These are phyloP conservation scores for Mycena floridula DNA, from an alignment of 768 basidiomycete genomes.

Conservation along the genomic window DNA sequence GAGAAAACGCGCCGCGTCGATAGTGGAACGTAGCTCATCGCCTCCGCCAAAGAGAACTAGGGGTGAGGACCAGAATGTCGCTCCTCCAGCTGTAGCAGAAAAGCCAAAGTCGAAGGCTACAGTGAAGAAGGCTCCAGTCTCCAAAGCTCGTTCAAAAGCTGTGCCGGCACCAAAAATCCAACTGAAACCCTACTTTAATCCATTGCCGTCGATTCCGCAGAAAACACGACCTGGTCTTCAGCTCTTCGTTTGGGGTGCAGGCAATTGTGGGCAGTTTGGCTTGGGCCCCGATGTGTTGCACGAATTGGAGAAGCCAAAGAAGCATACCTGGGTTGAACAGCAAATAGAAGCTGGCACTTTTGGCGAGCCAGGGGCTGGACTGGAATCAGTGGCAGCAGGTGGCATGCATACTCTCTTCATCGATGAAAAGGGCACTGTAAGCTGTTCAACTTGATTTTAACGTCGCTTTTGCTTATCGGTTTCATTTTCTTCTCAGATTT, in stretches of 20 bases:
- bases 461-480: constrained; percentile 1
- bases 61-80: constrained; percentile 31
- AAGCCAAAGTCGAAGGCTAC: constrained; percentile 13
- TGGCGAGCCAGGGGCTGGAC: constrained; percentile 68
- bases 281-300: constrained; percentile 71
- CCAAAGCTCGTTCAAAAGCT: too few relatives aligned
- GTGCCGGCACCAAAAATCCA: constrained; percentile 32
- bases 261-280: constrained; percentile 94
- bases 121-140: constrained; percentile 6
- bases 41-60: constrained; percentile 48
- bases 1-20: constrained; percentile 49
- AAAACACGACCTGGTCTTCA: constrained; percentile 60
- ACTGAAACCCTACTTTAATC: constrained; percentile 55
- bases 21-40: constrained; percentile 31
- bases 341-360: constrained; percentile 68
- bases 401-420: constrained; percentile 88
- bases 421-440: constrained; percentile 84
- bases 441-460: constrained; percentile 23
- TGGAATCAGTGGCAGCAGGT: constrained; percentile 76
- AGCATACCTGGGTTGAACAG: constrained; percentile 72
- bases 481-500: constrained; percentile 46
- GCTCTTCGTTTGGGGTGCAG: constrained; percentile 85
- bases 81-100: constrained; percentile 22
- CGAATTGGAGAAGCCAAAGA: constrained; percentile 72
- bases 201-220: constrained; percentile 52